Percentiles rank a stretch among this genome's conserved stretches.
Conservation (phyloP, 2,329 filamentous ascomycete genomes). For the Colletotrichum salicis region DNA sequence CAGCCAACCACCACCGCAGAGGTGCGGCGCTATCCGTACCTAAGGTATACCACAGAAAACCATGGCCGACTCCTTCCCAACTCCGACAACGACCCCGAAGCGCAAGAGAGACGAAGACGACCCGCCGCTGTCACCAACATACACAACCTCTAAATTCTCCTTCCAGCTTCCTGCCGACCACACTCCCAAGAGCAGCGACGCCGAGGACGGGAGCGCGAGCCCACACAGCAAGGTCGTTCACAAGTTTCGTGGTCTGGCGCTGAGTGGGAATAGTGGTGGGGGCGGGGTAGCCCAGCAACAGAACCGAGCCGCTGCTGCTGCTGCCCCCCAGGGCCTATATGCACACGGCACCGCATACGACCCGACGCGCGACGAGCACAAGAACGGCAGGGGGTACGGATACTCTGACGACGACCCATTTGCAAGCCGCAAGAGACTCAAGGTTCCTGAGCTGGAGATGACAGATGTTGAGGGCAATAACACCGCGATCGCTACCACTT, state of each 20-base stretch:
- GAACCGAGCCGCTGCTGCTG: conserved; percentile 9
- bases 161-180: conserved; percentile 51
- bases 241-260: conserved; percentile 61
- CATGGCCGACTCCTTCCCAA: conserved; percentile 33
- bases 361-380: conserved; percentile 38
- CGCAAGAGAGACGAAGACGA: conserved; percentile 56
- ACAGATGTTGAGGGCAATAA: conserved; percentile 38
- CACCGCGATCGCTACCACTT: no score
- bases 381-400: conserved; percentile 35
- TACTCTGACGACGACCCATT: conserved; percentile 43
- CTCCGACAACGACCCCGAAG: conserved; percentile 52
- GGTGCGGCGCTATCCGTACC: neutral
- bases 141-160: conserved; percentile 50
- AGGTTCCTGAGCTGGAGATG: conserved; percentile 47
- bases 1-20: conserved; percentile 28
- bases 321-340: neutral
- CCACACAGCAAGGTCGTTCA: conserved; percentile 64
- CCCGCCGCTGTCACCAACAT: conserved; percentile 45
- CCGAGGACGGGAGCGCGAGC: conserved; percentile 61
- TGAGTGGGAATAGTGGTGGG: conserved; percentile 53
- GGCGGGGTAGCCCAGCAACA: conserved; percentile 52
- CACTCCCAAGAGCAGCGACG: conserved; percentile 38
- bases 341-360: neutral
- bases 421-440: conserved; percentile 51
- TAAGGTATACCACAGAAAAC: neutral